Evolutionary conservation across 2,329 filamentous ascomycete species (phyloP).

Genomic region (Paradendryphiella salina): DNA sequence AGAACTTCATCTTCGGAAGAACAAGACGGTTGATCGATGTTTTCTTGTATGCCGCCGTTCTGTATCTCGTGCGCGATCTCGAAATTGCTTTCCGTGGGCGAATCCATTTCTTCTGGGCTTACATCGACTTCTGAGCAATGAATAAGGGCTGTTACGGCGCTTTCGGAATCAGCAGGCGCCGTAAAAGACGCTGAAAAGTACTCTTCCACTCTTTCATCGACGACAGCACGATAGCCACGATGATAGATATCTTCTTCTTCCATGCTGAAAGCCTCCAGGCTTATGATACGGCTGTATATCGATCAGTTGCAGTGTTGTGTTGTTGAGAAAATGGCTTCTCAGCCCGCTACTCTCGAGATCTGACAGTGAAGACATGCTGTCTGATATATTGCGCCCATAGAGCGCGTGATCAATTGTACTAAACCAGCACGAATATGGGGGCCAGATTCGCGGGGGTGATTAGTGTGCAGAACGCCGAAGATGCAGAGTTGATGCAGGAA

Average conservation of each 20-base stretch:
- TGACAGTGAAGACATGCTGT: neutral
- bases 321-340: neutral
- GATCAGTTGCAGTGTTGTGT: neutral
- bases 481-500: constrained; percentile 1
- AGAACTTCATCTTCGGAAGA: neutral
- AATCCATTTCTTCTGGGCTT: too few relatives aligned
- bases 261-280: too few relatives aligned
- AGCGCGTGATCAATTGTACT: neutral
- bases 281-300: too few relatives aligned
- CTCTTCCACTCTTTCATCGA: too few relatives aligned
- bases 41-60: neutral
- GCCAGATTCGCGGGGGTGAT: neutral
- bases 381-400: neutral
- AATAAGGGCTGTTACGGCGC: too few relatives aligned
- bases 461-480: neutral
- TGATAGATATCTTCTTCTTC: too few relatives aligned
- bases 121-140: too few relatives aligned
- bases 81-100: too few relatives aligned
- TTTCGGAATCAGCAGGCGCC: too few relatives aligned
- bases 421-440: neutral
- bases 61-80: neutral
- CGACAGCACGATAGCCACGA: too few relatives aligned
- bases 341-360: neutral
- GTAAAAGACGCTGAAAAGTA: too few relatives aligned
- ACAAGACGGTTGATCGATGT: neutral